A percentile compares a stretch with the other conserved stretches of the same genome.
phyloP scores from a whole-genome alignment of 805 yeast genomes.

The Saturnispora quitensis region DNA sequence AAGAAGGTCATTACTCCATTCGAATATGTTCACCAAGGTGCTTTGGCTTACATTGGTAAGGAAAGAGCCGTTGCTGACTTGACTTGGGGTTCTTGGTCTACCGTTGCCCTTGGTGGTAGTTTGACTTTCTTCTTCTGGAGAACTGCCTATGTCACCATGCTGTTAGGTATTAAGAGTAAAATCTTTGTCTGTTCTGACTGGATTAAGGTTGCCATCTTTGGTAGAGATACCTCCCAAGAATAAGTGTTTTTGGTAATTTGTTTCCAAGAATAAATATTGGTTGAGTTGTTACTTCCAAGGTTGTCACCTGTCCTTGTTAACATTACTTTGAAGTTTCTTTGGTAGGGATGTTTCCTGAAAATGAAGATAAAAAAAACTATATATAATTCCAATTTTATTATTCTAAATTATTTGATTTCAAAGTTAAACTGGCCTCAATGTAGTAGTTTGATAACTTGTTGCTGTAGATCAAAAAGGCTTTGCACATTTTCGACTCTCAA shows the following conservation, averaged over 20 bases:
- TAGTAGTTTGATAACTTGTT: too few relatives aligned
- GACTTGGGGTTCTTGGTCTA: constrained; percentile 68
- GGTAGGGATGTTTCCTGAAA: constrained; percentile 92
- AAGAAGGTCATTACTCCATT: constrained; percentile 47
- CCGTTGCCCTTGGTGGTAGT: constrained; percentile 74
- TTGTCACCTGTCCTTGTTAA: not conserved
- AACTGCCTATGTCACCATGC: constrained; percentile 87
- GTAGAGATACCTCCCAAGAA: constrained; percentile 87
- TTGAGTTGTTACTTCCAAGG: not conserved
- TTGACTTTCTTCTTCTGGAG: constrained; percentile 92
- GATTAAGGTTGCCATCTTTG: constrained; percentile 79
- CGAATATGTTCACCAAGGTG: constrained; percentile 81
- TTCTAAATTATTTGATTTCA: not conserved
- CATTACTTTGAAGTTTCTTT: constrained; percentile 41
- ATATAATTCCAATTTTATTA: not conserved
- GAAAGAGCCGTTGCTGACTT: constrained; percentile 93
- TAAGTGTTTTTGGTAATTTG: not conserved
- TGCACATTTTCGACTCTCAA: constrained; percentile 84
- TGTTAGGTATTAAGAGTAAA: constrained; percentile 82
- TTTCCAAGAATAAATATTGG: not conserved
- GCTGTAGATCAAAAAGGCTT: constrained; percentile 47
- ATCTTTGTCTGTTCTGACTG: constrained; percentile 80
- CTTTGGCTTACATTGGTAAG: constrained; percentile 87
- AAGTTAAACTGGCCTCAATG: not conserved
- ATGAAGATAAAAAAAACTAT: not conserved